Conservation (phyloP, 768 basidiomycete genomes). For the Trametes cubensis region DNA sequence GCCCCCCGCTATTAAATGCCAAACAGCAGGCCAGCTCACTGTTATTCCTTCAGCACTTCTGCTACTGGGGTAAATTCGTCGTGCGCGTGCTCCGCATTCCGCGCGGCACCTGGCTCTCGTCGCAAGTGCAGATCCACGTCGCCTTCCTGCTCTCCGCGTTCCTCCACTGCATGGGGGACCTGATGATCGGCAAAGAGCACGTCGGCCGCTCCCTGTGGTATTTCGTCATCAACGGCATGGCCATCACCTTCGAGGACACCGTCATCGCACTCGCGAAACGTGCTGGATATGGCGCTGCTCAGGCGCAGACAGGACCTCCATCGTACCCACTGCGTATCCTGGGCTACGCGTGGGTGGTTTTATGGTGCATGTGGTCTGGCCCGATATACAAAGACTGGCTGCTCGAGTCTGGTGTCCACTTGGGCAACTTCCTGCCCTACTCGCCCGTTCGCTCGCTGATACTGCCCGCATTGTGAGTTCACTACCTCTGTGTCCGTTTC, state of each 20-base stretch:
- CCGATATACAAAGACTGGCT: neutral
- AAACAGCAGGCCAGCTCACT: neutral
- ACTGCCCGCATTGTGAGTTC: neutral
- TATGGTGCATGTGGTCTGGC: slow-evolving; percentile 16
- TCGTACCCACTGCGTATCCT: neutral
- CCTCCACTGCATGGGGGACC: slow-evolving; percentile 40
- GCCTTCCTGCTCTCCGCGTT: slow-evolving; percentile 41
- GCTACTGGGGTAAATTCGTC: slow-evolving; percentile 33
- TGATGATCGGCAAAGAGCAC: slow-evolving; percentile 27
- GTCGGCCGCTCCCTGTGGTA: slow-evolving; percentile 28
- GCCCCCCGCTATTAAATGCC: neutral
- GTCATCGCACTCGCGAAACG: slow-evolving; percentile 29
- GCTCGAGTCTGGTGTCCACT: neutral
- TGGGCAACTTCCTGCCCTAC: neutral
- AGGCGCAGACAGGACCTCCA: neutral
- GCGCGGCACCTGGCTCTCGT: slow-evolving; percentile 31
- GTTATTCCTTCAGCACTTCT: slow-evolving; percentile 28
- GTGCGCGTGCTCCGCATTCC: slow-evolving; percentile 27
- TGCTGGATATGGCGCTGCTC: neutral
- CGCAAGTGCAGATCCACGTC: slow-evolving; percentile 38
- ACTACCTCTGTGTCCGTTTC: neutral
- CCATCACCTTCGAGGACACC: slow-evolving; percentile 40
- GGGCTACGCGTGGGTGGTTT: slow-evolving; percentile 21
- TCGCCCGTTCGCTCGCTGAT: neutral
- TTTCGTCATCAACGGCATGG: slow-evolving; percentile 38